Evolutionary conservation across 1,284 basidiomycete genomes (phyloP), one percentile per base, ranked within the genome.

Genomic region (Coniferiporia weirii): DNA sequence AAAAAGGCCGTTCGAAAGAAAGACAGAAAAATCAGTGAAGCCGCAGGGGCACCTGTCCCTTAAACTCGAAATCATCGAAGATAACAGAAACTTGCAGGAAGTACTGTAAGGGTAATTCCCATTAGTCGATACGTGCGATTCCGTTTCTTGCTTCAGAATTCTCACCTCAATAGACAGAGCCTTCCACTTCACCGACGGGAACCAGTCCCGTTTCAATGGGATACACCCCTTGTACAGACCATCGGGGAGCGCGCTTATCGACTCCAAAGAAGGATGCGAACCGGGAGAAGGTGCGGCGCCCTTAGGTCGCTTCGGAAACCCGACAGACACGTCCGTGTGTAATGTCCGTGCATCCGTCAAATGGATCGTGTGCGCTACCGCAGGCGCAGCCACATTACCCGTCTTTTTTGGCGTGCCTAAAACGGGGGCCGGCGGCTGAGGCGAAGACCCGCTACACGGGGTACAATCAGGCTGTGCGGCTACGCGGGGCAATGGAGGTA

Each of bases 241-340:
- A 66, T 88, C 85, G 0, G 86, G 86, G 35, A 87, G 72, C 5
- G 75, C 66, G 10, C 72, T 70, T 46, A 79, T 73, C 1, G 72
- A 70, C 43, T 79, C 78, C 44, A 81, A 61, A 1, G 80, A 74
- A 8, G 81, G 80, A 64, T 83, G 81, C 9, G 66, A 59, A 44
- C 67, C 68, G 38, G 69, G 61, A 7, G 69, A 64, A 35, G 67
- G 68, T 47, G 68, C 67, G 9, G 74, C 72, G 50, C 73, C 73
- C 47, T 83, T 75, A 5, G 85, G 83, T 15, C 85, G 79, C 63
- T 88, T 88, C 15, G 84, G 83, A 63, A 89, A 88, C 1, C 85
- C 86, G 47, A 84, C 77, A 50, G 72, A 79, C 50, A 87, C 74
- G 54, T 79, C 76, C 10, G 77, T 82, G 49, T 79, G 73, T 32